Conservation (phyloP, 345 rosid genomes). For the Gossypium longicalyx region DNA sequence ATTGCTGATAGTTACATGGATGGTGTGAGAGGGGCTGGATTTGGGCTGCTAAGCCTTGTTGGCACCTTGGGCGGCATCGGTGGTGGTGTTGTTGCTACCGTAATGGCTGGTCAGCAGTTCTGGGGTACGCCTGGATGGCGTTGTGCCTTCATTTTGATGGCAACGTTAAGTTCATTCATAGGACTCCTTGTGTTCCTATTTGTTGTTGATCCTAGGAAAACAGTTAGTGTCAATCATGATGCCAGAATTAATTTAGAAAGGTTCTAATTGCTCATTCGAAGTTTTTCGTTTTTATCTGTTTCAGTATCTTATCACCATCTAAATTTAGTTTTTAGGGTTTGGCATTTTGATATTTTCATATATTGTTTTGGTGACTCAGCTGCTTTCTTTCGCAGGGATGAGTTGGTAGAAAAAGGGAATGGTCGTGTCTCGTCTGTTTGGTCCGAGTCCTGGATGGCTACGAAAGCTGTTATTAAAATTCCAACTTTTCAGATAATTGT, state of each 20-base stretch:
- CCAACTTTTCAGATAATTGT: conserved; percentile 84
- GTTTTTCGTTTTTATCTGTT: not conserved
- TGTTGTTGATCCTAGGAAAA: conserved; percentile 67
- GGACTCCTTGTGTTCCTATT: conserved; percentile 76
- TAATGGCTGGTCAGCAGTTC: conserved; percentile 83
- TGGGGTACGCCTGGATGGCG: conserved; percentile 91
- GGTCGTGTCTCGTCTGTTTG: conserved; percentile 46
- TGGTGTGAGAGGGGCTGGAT: conserved; percentile 83
- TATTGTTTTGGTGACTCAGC: conserved; percentile 1
- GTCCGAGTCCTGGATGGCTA: conserved; percentile 67
- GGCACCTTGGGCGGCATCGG: conserved; percentile 90
- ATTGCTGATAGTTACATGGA: conserved; percentile 91
- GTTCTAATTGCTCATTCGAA: conserved; percentile 18
- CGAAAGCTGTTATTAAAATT: conserved; percentile 67
- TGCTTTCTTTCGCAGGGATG: conserved; percentile 43
- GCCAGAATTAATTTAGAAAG: conserved; percentile 25
- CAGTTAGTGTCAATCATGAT: conserved; percentile 6
- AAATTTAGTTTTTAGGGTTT: not conserved
- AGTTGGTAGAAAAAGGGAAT: conserved; percentile 40
- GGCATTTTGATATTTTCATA: not conserved
- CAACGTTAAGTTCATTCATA: conserved; percentile 61
- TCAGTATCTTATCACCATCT: not conserved
- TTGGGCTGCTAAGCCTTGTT: conserved; percentile 73
- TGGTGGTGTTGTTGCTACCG: conserved; percentile 90
- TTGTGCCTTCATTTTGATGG: conserved; percentile 87